Evolutionary conservation across 306 rosid species (phyloP), one percentile per base, ranked within the genome.

Genomic region (Gastrolobium bilobum): DNA sequence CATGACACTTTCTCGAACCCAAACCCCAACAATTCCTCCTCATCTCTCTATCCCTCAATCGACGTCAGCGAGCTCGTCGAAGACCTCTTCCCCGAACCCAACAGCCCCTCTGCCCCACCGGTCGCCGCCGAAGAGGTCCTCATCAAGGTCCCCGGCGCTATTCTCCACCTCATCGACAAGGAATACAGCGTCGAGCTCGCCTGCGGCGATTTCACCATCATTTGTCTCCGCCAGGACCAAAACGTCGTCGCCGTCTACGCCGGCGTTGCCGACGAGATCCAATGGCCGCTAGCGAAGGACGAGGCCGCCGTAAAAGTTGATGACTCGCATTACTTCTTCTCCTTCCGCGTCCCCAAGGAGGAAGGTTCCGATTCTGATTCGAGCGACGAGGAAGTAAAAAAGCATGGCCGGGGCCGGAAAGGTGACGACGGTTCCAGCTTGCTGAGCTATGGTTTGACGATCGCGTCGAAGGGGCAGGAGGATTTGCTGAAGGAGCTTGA

Each of bases 391-490:
- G 93, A 84, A 5, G 87, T 57, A 39, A 68, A 10, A 10, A 0
- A 31, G 4, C 3, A 13, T 11, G 4, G 10, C 7, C 43, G 20
- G 4, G n/a, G 1, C 10, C 4, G 40, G 48, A 60, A 75, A 39
- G 66, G 43, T 4, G 58, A 82, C 0, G 79, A 40, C 0, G 76
- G 73, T 7, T 13, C 38, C 4, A 11, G 5, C 1, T 62, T 91
- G 75, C 66, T 93, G 84, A 96, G 90, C 37, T 93, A 96, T 48
- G 98, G 99, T 1, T 67, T 96, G 87, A 93, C 99, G 73, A 88
- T 96, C 6, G 96, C 95, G 20, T 86, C 94, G 2, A 96, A 90
- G 71, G 99, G 97, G 30, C 96, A 96, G 40, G 93, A 87, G 84
- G 72, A 7, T 34, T 52, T 90, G 82, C 62, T 96, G 78, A 82